These are phyloP conservation scores for Chaetoceros muelleri DNA, from an alignment of 108 stramenopile species.

Conservation along the genomic window DNA sequence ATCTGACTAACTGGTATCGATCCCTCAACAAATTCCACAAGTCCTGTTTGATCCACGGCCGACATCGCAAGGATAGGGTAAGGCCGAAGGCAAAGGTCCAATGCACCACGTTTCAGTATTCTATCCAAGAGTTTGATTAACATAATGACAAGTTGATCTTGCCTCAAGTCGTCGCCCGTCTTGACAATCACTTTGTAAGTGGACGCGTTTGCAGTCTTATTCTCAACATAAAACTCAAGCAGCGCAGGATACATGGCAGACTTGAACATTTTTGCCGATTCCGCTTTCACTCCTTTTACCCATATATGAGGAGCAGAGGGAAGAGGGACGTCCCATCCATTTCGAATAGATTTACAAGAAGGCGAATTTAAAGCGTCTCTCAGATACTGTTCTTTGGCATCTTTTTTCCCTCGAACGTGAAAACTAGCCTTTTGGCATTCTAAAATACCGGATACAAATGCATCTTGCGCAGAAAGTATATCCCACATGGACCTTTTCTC, in stretches of 20 bases:
- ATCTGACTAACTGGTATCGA: constrained; percentile 87
- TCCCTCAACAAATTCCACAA: constrained; percentile 93
- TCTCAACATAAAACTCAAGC: constrained; percentile 67
- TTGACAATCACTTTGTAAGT: constrained; percentile 92
- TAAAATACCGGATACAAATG: constrained; percentile 74
- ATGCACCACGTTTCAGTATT: constrained; percentile 87
- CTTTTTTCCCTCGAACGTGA: constrained; percentile 65
- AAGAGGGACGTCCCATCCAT: constrained; percentile 67
- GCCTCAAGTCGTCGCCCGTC: constrained; percentile 97
- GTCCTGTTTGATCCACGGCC: constrained; percentile 51
- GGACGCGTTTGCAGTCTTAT: constrained; percentile 5
- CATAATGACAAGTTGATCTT: constrained; percentile 97
- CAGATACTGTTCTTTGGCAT: constrained; percentile 80
- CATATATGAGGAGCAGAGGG: constrained; percentile 84
- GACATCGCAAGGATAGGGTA: constrained; percentile 89
- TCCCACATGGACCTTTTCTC: constrained; percentile 49
- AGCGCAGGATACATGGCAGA: constrained; percentile 95
- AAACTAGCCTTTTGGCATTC: constrained; percentile 59
- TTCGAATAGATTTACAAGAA: constrained; percentile 36
- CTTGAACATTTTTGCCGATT: constrained; percentile 79
- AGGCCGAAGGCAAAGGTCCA: constrained; percentile 78
- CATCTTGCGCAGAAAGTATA: constrained; percentile 64
- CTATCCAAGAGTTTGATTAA: constrained; percentile 97
- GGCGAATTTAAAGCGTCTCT: constrained; percentile 48
- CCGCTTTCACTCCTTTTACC: constrained; percentile 56